Conservation (phyloP, 495 filamentous ascomycete species). For the Elasticomyces elasticus region DNA sequence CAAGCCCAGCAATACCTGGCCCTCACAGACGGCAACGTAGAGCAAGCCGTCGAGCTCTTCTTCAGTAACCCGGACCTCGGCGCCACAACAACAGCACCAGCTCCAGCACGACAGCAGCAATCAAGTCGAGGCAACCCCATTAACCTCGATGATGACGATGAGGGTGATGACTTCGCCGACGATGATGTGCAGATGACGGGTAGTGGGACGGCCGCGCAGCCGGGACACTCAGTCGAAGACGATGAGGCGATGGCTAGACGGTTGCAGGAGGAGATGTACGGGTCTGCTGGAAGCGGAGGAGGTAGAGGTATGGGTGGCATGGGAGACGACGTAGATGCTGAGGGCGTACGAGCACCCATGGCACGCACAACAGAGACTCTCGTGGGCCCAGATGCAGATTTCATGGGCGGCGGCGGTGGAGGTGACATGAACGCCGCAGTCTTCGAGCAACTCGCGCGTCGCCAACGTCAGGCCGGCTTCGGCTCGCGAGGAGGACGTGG, state of each 20-base stretch:
- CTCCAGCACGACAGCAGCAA: constrained; percentile 30
- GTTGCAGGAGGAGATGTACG: constrained; percentile 84
- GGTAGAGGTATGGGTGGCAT: constrained; percentile 30
- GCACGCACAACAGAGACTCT: constrained; percentile 84
- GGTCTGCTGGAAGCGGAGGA: constrained; percentile 33
- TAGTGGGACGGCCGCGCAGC: not conserved
- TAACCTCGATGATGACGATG: constrained; percentile 49
- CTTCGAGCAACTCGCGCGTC: constrained; percentile 53
- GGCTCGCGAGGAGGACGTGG: constrained; percentile 30
- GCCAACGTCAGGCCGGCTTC: constrained; percentile 16
- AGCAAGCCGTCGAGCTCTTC: constrained; percentile 80
- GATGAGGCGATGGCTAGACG: constrained; percentile 89
- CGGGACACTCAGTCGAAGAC: constrained; percentile 45
- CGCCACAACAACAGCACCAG: constrained; percentile 29
- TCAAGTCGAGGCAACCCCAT: constrained; percentile 14
- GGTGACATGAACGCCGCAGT: constrained; percentile 55
- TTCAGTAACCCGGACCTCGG: constrained; percentile 54
- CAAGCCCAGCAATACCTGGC: constrained; percentile 69
- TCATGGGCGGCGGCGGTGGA: constrained; percentile 41
- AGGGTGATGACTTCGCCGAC: constrained; percentile 46
- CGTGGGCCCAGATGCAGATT: constrained; percentile 58
- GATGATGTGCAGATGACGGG: constrained; percentile 42
- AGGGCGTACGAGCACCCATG: constrained; percentile 80
- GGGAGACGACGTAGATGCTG: constrained; percentile 36
- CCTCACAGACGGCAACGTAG: constrained; percentile 68